Percentiles rank a stretch among this genome's conserved stretches.
Evolutionary conservation across 2,329 filamentous ascomycete genomes (phyloP).

Genomic region (Verticillium dahliae): DNA sequence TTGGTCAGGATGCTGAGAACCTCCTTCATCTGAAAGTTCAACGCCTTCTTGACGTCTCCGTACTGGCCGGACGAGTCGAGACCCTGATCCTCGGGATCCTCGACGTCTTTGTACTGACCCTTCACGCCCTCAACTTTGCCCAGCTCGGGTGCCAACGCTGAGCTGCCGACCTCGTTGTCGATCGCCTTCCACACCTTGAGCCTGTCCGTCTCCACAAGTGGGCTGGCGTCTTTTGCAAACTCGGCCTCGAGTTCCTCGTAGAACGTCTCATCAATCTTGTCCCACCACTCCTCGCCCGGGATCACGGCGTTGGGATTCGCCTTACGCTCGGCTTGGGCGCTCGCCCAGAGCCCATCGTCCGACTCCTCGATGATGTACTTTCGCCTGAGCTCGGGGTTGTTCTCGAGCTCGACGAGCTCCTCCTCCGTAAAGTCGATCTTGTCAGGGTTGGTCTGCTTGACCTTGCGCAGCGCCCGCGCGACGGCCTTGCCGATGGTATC

Average conservation of each 20-base stretch:
- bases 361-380: slow-evolving; percentile 25
- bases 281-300: slow-evolving; percentile 4
- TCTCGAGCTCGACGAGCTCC: slow-evolving; percentile 33
- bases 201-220: slow-evolving; percentile 21
- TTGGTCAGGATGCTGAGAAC: slow-evolving; percentile 58
- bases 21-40: slow-evolving; percentile 45
- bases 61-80: slow-evolving; percentile 44
- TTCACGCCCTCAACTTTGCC: slow-evolving; percentile 47
- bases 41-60: slow-evolving; percentile 46
- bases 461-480: slow-evolving; percentile 32
- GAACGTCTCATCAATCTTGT: slow-evolving; percentile 16
- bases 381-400: slow-evolving; percentile 29
- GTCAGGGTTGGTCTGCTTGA: slow-evolving; percentile 33
- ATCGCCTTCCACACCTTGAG: slow-evolving; percentile 24
- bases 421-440: slow-evolving; percentile 51
- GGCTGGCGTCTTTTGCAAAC: slow-evolving; percentile 16
- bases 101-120: slow-evolving; percentile 40
- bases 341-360: slow-evolving; percentile 1
- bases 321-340: background rate
- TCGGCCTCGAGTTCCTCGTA: slow-evolving; percentile 15
- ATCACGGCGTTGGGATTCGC: slow-evolving; percentile 11
- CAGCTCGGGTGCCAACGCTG: slow-evolving; percentile 40
- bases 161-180: slow-evolving; percentile 25
- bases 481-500: slow-evolving; percentile 34
- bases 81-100: slow-evolving; percentile 43